phyloP scores from a whole-genome alignment of 305 asterid species.

The Fraxinus sp. region DNA sequence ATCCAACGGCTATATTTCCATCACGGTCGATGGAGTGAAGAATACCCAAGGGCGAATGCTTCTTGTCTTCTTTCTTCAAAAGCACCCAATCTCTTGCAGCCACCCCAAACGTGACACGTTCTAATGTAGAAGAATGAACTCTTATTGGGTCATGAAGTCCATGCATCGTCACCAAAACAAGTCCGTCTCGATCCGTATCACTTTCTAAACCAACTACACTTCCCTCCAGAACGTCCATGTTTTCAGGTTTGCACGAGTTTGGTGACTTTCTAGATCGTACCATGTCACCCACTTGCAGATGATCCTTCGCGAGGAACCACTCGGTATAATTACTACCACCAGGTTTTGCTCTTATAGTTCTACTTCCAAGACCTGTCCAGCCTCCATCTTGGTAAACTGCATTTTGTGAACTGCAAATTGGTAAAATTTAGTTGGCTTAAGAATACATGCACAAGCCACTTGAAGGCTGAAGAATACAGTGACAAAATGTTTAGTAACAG shows the following conservation, averaged over 20 bases:
- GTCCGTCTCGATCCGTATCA: constrained; percentile 66
- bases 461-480: neutral
- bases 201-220: constrained; percentile 71
- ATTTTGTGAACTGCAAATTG: constrained; percentile 60
- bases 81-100: constrained; percentile 92
- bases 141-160: constrained; percentile 76
- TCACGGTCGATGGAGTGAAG: constrained; percentile 65
- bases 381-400: constrained; percentile 51
- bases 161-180: constrained; percentile 75
- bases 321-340: constrained; percentile 54
- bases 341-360: constrained; percentile 46
- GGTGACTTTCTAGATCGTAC: constrained; percentile 77
- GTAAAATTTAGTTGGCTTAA: constrained; percentile 6
- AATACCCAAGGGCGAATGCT: constrained; percentile 77
- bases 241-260: constrained; percentile 61
- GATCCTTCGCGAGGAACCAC: constrained; percentile 87
- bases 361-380: constrained; percentile 51
- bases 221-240: constrained; percentile 78
- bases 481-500: neutral
- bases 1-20: constrained; percentile 65
- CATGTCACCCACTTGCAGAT: constrained; percentile 70
- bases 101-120: constrained; percentile 77
- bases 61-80: constrained; percentile 60
- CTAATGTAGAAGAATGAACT: constrained; percentile 62
- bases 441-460: neutral